These are phyloP conservation scores for Tubosaeta sp. DNA, from an alignment of 768 basidiomycete species.

Conservation along the genomic window DNA sequence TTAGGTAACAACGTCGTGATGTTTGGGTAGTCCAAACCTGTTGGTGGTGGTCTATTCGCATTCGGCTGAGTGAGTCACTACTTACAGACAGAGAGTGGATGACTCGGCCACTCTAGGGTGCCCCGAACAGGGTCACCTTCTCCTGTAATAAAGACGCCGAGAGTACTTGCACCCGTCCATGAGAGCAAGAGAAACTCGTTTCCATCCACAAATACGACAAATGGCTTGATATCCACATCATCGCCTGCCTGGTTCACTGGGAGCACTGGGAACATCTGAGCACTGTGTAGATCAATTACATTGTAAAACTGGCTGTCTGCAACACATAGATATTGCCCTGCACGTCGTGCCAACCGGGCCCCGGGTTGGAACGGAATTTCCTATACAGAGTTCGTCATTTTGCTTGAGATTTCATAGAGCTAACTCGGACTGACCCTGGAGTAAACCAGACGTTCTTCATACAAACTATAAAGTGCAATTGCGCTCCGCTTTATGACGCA, in stretches of 20 bases:
- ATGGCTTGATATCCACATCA: constrained; percentile 50
- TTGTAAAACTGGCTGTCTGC: constrained; percentile 73
- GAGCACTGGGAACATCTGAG: constrained; percentile 66
- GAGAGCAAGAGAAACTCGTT: constrained; percentile 84
- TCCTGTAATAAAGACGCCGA: constrained; percentile 84
- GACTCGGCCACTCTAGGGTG: constrained; percentile 79
- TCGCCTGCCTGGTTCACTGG: constrained; percentile 71
- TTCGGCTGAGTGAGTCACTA: constrained; percentile 12
- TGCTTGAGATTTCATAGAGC: neutral
- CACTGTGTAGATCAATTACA: constrained; percentile 71
- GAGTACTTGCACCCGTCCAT: constrained; percentile 74
- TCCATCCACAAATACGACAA: constrained; percentile 68
- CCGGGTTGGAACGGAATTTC: constrained; percentile 68
- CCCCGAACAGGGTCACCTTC: constrained; percentile 88
- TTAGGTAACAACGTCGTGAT: constrained; percentile 76
- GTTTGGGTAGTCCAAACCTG: constrained; percentile 81
- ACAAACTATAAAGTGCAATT: constrained; percentile 59
- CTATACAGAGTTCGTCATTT: constrained; percentile 33
- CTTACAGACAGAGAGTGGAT: constrained; percentile 76
- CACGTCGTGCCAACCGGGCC: constrained; percentile 55
- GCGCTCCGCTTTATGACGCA: constrained; percentile 66
- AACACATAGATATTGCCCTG: constrained; percentile 62
- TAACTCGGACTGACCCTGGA: constrained; percentile 45
- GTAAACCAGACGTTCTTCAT: constrained; percentile 59
- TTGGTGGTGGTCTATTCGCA: neutral